Conservation (phyloP, 306 rosid genomes). For the Fragaria nilgerrensis region DNA sequence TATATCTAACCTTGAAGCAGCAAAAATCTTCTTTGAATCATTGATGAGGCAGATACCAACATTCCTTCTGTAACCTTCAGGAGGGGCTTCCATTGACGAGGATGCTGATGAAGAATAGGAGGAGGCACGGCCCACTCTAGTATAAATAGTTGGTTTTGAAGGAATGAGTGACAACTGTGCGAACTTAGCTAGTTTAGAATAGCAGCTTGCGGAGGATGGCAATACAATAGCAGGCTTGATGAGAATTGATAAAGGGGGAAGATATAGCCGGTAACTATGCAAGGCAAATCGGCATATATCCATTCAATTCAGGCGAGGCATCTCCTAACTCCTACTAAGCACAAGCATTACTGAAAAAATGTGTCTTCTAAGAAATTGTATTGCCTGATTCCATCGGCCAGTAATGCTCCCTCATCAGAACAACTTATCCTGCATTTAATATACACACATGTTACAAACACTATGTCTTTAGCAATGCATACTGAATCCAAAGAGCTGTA, state of each 20-base stretch:
- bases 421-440: neutral
- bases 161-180: slow-evolving; percentile 18
- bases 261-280: slow-evolving; percentile 13
- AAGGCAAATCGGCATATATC: slow-evolving; percentile 42
- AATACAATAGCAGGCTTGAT: slow-evolving; percentile 4
- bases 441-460: neutral
- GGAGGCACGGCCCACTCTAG: neutral
- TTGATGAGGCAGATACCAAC: slow-evolving; percentile 80
- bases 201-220: slow-evolving; percentile 5
- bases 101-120: slow-evolving; percentile 13
- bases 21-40: slow-evolving; percentile 56
- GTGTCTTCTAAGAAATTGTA: neutral
- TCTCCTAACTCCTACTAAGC: neutral
- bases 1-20: slow-evolving; percentile 75
- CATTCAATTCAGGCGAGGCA: slow-evolving; percentile 30
- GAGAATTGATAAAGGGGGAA: slow-evolving; percentile 9
- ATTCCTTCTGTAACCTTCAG: slow-evolving; percentile 76
- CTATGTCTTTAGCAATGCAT: neutral
- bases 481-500: no score
- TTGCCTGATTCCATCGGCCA: neutral
- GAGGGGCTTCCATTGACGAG: slow-evolving; percentile 76
- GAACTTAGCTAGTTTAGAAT: slow-evolving; percentile 8
- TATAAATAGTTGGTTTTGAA: neutral
- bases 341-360: neutral
- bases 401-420: neutral